Evolutionary conservation across 768 basidiomycete genomes (phyloP), one percentile per base, ranked within the genome.

Genomic region (Tulasnella sp.): DNA sequence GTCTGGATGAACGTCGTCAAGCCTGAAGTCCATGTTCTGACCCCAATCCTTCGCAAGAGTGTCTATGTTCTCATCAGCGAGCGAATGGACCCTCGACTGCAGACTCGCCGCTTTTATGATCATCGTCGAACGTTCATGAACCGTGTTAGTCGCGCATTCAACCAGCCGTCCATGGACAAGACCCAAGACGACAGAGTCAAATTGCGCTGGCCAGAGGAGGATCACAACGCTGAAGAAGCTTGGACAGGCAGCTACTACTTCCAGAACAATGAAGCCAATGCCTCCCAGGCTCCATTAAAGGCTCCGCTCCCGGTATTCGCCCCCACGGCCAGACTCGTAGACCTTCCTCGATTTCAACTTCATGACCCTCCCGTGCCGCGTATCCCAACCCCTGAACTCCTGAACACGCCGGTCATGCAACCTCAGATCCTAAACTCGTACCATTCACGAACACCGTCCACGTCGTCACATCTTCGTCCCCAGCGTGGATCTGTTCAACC

Each of bases 161-260:
- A 31, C 5, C 11, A 14, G 4, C 36, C 69, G 22, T 38, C 40
- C 37, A 70, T 17, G 3, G 69, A 70, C 69, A 42, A 42, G 37
- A 42, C n/a, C 19, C n/a, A n/a, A 12, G 69, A 70, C 69, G 69
- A 38, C 39, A 34, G 69, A 12, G 34, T 38, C n/a, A 70, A 70
- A 37, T 14, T 42, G 19, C 69, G n/a, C 12, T 42, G 37, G 37
- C 15, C 19, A 0, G 69, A 38, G 14, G 37, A 70, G 25, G 69
- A 70, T 34, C 69, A 38, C 36, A 38, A 38, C 34, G 40, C 9
- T 15, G 36, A 22, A 42, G 69, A 42, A 25, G 67, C 7, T 39
- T 70, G 69, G 69, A 70, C 69, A 14, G 69, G 37, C 12, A 70
- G 69, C 40, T 70, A 70, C 37, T 70, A 70, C 37, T 70, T 70